phyloP scores from a whole-genome alignment of 139 green algal species.

The Micractinium sp. region DNA sequence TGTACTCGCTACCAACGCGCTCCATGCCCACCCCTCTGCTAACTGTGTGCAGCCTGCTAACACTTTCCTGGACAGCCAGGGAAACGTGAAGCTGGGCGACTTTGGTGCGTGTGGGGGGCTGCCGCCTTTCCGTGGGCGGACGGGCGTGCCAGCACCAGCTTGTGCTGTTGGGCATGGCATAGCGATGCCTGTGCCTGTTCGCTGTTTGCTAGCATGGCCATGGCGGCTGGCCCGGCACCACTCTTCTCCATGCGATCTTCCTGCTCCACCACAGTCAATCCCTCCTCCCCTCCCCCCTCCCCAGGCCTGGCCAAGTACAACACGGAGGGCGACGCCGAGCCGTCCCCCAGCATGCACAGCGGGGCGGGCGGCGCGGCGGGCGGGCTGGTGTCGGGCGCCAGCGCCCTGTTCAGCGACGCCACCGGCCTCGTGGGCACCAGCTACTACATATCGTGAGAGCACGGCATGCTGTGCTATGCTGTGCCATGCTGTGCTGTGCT shows the following conservation, averaged over 20 bases:
- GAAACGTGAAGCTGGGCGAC: constrained; percentile 88
- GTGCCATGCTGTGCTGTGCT: background rate
- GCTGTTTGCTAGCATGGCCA: no score
- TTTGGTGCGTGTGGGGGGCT: constrained; percentile 62
- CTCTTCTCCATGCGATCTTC: background rate
- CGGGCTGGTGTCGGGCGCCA: background rate
- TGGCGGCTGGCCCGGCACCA: background rate
- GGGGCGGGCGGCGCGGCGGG: background rate
- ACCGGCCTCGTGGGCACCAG: constrained; percentile 77
- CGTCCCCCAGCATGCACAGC: background rate
- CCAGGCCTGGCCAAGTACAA: constrained; percentile 71
- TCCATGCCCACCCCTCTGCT: background rate
- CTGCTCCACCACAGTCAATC: no score
- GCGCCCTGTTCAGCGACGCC: constrained; percentile 53
- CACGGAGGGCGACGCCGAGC: background rate
- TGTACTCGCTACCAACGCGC: background rate
- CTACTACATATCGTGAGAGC: constrained; percentile 76
- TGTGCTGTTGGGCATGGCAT: no score
- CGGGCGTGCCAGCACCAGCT: no score
- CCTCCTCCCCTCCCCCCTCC: background rate
- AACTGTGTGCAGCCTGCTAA: constrained; percentile 17
- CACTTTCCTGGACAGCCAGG: constrained; percentile 40
- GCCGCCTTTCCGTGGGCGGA: no score
- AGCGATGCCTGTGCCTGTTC: no score
- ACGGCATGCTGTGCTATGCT: background rate